Evolutionary conservation across 805 yeast species (phyloP), one percentile per base, ranked within the genome.

Genomic region (Yamadazyma olivae): DNA sequence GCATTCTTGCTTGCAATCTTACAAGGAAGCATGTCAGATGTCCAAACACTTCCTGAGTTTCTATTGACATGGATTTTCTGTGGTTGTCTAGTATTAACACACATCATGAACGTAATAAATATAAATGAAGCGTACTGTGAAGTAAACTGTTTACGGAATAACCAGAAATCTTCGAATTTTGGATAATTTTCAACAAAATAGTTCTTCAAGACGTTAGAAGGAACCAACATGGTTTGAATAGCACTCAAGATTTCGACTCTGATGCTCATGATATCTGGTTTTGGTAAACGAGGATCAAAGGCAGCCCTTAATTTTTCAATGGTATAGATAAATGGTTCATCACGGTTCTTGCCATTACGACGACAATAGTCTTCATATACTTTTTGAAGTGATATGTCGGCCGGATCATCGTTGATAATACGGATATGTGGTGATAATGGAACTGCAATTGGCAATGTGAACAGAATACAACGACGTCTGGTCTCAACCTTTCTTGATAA

Each of bases 341-440:
- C 98, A 30, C 93, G 78, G 45, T 81, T 79, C 61, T 82, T 79
- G 5, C 82, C 81, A 43, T 74, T 76, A 45, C 74, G 70, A 39
- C 78, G 75, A 59, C 99, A 93, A 61, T 74, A 86, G 41, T 82
- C 83, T 56, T 95, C 99, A 61, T 90, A 93, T 29, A 95, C 77
- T 46, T 75, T 78, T 49, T 87, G 91, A 70, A 93, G 70, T 22
- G 86, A 81, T 34, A 81, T 71, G 39, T 89, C 85, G 20, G 79
- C 66, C 7, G 79, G 71, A 57, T 90, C 95, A 59, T 88, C 96
- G 31, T 80, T 81, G 61, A 91, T 78, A 35, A 93, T 79, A 39
- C 99, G 78, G 45, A 93, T 89, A 54, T 90, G 96, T 1, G 97
- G 96, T 1, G 96, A 87, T 41, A 93, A 66, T 5, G 99, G 98